Percentiles rank a stretch among this genome's conserved stretches.
These are phyloP conservation scores for Zarea fungicola DNA, from an alignment of 2,329 filamentous ascomycete genomes.

Conservation along the genomic window DNA sequence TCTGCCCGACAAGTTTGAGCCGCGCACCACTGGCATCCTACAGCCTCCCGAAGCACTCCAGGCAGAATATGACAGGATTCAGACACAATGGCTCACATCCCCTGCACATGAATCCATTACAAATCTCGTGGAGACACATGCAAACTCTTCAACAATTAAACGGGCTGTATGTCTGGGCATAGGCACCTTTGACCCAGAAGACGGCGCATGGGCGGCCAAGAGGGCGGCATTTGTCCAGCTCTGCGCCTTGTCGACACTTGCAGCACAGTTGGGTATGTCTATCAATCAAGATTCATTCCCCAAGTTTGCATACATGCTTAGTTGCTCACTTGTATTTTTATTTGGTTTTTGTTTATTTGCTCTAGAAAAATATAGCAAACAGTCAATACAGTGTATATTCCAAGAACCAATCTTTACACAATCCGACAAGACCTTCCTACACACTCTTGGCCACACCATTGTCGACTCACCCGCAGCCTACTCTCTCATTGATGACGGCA, in stretches of 20 bases:
- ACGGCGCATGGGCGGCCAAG: conserved; percentile 40
- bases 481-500: conserved; percentile 38
- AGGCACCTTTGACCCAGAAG: conserved; percentile 48
- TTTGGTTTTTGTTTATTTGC: neutral
- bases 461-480: conserved; percentile 50
- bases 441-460: conserved; percentile 47
- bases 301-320: no score
- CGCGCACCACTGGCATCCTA: conserved; percentile 14
- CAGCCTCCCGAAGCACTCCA: conserved; percentile 23
- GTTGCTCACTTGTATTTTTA: neutral
- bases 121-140: conserved; percentile 26
- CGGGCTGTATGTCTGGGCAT: conserved; percentile 50
- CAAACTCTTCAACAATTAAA: conserved; percentile 22
- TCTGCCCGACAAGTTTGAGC: conserved; percentile 9
- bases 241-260: conserved; percentile 45
- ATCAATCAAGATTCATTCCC: no score
- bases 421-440: conserved; percentile 47
- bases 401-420: conserved; percentile 50
- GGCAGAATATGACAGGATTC: conserved; percentile 24
- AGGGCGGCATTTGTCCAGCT: conserved; percentile 47
- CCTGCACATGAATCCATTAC: conserved; percentile 27
- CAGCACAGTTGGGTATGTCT: conserved; percentile 37
- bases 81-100: conserved; percentile 24
- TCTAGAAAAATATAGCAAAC: neutral
- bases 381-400: conserved; percentile 40